Evolutionary conservation across 2,329 filamentous ascomycete species (phyloP).

Genomic region (Metarhizium brunneum): DNA sequence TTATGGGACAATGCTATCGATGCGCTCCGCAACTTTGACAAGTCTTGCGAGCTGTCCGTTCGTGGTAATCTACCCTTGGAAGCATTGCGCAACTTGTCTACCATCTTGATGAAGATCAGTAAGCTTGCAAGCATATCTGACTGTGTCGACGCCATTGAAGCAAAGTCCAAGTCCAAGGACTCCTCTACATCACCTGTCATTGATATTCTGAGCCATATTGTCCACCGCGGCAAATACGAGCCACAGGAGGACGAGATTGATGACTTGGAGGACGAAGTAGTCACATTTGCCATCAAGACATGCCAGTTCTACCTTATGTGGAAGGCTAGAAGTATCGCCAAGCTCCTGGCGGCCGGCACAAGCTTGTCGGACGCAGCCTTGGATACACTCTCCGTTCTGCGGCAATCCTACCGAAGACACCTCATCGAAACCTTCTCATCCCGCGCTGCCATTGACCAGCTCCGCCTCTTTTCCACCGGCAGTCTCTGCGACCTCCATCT

Average conservation of each 20-base stretch:
- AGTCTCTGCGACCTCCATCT: constrained; percentile 75
- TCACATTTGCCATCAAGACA: constrained; percentile 65
- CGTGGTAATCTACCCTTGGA: constrained; percentile 60
- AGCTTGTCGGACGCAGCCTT: constrained; percentile 49
- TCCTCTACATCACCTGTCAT: constrained; percentile 43
- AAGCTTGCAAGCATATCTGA: constrained; percentile 74
- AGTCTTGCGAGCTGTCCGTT: constrained; percentile 60
- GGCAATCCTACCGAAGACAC: constrained; percentile 49
- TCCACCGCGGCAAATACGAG: constrained; percentile 63
- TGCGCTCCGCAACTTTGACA: constrained; percentile 61
- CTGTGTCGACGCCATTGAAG: constrained; percentile 66
- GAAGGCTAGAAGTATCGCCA: constrained; percentile 60
- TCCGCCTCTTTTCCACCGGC: constrained; percentile 67
- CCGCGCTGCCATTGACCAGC: constrained; percentile 61
- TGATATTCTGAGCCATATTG: constrained; percentile 61
- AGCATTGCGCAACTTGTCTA: constrained; percentile 60
- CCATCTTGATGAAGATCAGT: constrained; percentile 68
- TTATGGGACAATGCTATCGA: constrained; percentile 81
- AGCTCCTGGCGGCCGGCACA: constrained; percentile 44
- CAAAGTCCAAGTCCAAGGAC: constrained; percentile 37
- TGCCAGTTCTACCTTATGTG: constrained; percentile 92
- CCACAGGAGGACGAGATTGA: constrained; percentile 63
- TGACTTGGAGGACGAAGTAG: constrained; percentile 69
- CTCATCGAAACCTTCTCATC: constrained; percentile 61
- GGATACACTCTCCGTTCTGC: constrained; percentile 47